Conservation (phyloP, 2,329 filamentous ascomycete genomes). For the Neonectria neomacrospora region DNA sequence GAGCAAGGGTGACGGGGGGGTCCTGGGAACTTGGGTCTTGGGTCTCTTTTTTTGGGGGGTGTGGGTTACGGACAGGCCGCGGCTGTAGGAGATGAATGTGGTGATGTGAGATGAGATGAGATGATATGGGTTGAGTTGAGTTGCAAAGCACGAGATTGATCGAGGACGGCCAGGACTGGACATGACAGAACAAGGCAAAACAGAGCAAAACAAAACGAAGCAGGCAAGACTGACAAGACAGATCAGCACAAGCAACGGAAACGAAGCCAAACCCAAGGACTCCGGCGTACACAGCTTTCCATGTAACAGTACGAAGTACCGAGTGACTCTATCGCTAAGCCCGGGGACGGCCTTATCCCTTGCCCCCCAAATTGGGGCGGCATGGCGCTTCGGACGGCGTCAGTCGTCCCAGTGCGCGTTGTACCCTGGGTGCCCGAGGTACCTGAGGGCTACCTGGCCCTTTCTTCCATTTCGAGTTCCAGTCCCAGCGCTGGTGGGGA, state of each 20-base stretch:
- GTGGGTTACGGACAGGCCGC: slow-evolving; percentile 24
- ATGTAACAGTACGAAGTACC: slow-evolving; percentile 27
- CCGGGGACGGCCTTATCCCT: slow-evolving; percentile 24
- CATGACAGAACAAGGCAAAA: not conserved
- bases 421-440: slow-evolving; percentile 31
- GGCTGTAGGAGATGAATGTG: slow-evolving; percentile 17
- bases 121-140: not conserved
- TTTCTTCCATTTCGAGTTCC: not conserved
- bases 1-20: slow-evolving; percentile 16
- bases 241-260: slow-evolving; percentile 1
- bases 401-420: slow-evolving; percentile 34
- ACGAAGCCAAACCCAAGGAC: slow-evolving; percentile 4
- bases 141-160: slow-evolving; percentile 3
- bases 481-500: slow-evolving; percentile 3
- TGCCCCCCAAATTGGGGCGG: slow-evolving; percentile 35
- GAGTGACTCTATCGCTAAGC: slow-evolving; percentile 30
- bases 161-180: not conserved
- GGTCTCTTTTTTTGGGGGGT: slow-evolving; percentile 21
- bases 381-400: slow-evolving; percentile 45
- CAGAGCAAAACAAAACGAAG: slow-evolving; percentile 5
- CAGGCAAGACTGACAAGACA: not conserved
- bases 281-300: slow-evolving; percentile 14
- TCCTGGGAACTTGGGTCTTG: slow-evolving; percentile 24
- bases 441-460: slow-evolving; percentile 13
- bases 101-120: slow-evolving; percentile 24